phyloP scores from a whole-genome alignment of 768 basidiomycete genomes.

The Suillus decipiens region DNA sequence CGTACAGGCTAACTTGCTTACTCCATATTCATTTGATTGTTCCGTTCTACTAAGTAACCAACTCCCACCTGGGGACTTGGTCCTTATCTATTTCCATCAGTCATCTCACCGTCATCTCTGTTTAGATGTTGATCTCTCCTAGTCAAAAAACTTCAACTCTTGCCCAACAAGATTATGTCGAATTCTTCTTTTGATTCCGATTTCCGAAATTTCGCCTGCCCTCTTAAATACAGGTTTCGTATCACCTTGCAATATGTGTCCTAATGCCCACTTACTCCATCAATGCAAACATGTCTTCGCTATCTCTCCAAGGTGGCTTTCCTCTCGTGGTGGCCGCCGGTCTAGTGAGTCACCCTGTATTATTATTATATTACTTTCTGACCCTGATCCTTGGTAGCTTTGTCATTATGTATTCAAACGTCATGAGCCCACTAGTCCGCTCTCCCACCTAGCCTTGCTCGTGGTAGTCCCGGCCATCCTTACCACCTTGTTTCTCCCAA shows the following conservation, averaged over 20 bases:
- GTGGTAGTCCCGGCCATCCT: constrained; percentile 23
- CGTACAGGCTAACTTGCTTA: constrained; percentile 24
- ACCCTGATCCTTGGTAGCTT: constrained; percentile 19
- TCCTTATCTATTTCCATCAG: constrained; percentile 23
- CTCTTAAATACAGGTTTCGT: constrained; percentile 26
- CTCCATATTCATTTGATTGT: constrained; percentile 28
- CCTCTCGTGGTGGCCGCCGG: constrained; percentile 23
- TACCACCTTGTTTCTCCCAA: constrained; percentile 16
- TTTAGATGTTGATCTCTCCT: constrained; percentile 10
- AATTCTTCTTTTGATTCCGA: constrained; percentile 31
- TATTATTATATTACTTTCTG: constrained; percentile 6
- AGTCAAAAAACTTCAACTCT: constrained; percentile 27
- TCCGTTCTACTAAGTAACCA: constrained; percentile 19
- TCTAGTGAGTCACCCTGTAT: constrained; percentile 21
- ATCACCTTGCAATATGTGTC: constrained; percentile 19
- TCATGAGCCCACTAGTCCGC: constrained; percentile 30
- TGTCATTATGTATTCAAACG: constrained; percentile 35
- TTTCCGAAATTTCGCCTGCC: constrained; percentile 34
- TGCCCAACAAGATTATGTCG: constrained; percentile 38
- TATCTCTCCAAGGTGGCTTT: constrained; percentile 23
- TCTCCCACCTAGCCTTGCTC: constrained; percentile 29
- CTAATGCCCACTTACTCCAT: constrained; percentile 20
- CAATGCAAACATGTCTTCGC: constrained; percentile 20
- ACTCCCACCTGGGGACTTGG: constrained; percentile 11
- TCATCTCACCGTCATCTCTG: constrained; percentile 1